Percentiles rank a stretch among this genome's conserved stretches.
Conservation (phyloP, 768 basidiomycete species). For the Crucibulum laeve region DNA sequence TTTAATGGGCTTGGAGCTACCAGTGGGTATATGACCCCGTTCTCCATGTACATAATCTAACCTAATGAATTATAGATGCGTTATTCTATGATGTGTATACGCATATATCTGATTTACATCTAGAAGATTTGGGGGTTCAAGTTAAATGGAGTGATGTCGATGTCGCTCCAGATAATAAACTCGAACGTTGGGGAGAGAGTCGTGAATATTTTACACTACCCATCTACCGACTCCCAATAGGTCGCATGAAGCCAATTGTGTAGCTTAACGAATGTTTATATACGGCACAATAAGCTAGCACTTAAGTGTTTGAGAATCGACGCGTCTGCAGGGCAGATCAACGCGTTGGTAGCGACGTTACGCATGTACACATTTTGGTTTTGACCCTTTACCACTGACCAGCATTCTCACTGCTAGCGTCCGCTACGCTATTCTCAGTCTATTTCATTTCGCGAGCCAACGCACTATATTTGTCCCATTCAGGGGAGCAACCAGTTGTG, state of each 20-base stretch:
- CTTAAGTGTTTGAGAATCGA: too few species aligned
- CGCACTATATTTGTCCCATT: too few species aligned
- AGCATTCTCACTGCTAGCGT: too few species aligned
- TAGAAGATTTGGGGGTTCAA: conserved; percentile 75
- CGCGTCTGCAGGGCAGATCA: too few species aligned
- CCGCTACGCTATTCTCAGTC: too few species aligned
- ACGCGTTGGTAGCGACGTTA: too few species aligned
- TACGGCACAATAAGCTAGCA: neutral
- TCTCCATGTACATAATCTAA: conserved; percentile 1
- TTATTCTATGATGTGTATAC: conserved; percentile 92
- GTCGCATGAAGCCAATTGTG: conserved; percentile 19
- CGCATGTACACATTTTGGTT: too few species aligned
- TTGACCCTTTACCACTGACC: too few species aligned
- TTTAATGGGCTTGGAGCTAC: conserved; percentile 98
- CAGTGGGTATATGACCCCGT: conserved; percentile 44
- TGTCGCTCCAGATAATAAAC: conserved; percentile 42
- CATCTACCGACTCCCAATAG: conserved; percentile 67
- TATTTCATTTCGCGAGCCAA: too few species aligned
- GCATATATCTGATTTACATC: conserved; percentile 77
- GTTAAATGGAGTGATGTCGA: conserved; percentile 83
- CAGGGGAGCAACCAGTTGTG: too few species aligned
- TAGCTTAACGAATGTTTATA: neutral
- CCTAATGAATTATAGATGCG: conserved; percentile 46
- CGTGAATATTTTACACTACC: conserved; percentile 75
- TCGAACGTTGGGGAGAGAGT: conserved; percentile 72